phyloP scores from a whole-genome alignment of 1,139 yeast species.

The Taphrina flavorubra region DNA sequence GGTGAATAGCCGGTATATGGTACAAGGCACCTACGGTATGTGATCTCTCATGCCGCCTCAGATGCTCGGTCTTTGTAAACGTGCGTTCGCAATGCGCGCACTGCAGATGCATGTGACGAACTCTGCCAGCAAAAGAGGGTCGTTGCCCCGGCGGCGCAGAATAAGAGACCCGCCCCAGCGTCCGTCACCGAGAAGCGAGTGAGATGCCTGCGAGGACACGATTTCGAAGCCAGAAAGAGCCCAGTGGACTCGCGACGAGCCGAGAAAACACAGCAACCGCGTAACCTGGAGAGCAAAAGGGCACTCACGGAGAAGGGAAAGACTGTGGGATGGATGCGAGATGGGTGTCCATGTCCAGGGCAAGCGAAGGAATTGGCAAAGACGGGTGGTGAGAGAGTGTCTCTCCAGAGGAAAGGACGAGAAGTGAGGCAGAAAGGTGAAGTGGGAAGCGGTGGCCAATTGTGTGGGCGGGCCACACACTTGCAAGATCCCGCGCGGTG shows the following conservation, averaged over 20 bases:
- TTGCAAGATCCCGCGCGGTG: background rate
- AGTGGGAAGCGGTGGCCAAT: background rate
- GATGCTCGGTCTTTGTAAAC: constrained; percentile 39
- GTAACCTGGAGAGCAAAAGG: too few species aligned
- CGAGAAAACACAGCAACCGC: too few species aligned
- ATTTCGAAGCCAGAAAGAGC: background rate
- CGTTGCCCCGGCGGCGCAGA: constrained; percentile 2
- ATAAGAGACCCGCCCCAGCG: background rate
- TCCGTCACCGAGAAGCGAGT: background rate
- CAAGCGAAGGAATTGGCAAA: background rate
- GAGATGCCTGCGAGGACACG: background rate
- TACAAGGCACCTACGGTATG: constrained; percentile 16
- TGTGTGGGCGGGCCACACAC: background rate
- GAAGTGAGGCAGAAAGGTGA: too few species aligned
- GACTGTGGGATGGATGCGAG: background rate
- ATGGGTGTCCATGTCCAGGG: background rate
- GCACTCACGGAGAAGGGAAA: too few species aligned
- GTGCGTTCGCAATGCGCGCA: constrained; percentile 38
- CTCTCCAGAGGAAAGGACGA: too few species aligned
- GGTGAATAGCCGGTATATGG: background rate
- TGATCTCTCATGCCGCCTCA: constrained; percentile 35
- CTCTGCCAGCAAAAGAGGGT: background rate
- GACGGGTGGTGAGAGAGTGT: background rate
- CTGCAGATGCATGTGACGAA: constrained; percentile 32
- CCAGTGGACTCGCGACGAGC: background rate